phyloP scores from a whole-genome alignment of 176 grass and related monocot species.

The Eremochloa ophiuroides region DNA sequence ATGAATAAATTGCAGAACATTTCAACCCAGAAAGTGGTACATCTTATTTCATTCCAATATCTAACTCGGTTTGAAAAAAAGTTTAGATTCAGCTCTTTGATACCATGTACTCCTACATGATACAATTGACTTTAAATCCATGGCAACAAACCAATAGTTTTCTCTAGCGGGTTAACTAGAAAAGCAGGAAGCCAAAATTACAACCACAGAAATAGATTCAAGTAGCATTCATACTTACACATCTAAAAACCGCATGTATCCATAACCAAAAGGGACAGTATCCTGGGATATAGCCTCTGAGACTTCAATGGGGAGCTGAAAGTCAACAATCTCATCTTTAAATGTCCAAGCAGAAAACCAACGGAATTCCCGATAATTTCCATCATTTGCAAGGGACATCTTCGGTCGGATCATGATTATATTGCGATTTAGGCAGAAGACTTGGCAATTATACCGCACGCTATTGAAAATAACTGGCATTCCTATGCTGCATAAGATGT shows the following conservation, averaged over 20 bases:
- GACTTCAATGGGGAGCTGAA: conserved; percentile 66
- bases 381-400: conserved; percentile 92
- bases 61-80: neutral
- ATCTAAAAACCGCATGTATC: conserved; percentile 82
- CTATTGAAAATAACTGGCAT: conserved; percentile 91
- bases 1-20: neutral
- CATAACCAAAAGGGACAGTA: conserved; percentile 82
- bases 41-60: neutral
- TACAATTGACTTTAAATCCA: neutral
- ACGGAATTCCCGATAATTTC: conserved; percentile 91
- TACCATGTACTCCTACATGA: neutral
- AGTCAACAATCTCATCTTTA: conserved; percentile 71
- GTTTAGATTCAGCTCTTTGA: neutral
- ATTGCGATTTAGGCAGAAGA: conserved; percentile 84
- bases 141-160: neutral
- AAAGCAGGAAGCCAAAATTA: conserved; percentile 13
- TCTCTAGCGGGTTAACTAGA: neutral
- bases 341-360: conserved; percentile 96
- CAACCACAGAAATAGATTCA: conserved; percentile 11
- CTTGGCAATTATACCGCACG: conserved; percentile 90
- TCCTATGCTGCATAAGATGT: conserved; percentile 90
- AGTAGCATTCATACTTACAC: conserved; percentile 55
- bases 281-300: conserved; percentile 65
- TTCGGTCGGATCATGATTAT: conserved; percentile 96
- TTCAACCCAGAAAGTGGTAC: neutral